Evolutionary conservation across 1,139 yeast species (phyloP).

Genomic region (Saccharomyces hybrid): DNA sequence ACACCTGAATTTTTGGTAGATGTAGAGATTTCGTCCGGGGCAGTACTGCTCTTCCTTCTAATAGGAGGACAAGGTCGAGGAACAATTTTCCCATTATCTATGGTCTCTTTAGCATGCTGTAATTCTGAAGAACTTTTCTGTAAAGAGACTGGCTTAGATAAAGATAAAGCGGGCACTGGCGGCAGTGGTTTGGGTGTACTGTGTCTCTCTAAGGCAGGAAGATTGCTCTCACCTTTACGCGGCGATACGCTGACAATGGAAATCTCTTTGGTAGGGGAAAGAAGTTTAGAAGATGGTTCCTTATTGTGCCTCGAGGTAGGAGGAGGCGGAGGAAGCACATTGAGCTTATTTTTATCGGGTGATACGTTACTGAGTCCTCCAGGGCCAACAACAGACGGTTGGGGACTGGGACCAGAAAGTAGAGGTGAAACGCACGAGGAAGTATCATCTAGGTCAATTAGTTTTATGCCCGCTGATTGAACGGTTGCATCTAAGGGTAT

Average conservation of each 20-base stretch:
- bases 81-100: not conserved
- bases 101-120: not conserved
- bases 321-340: not conserved
- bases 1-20: not conserved
- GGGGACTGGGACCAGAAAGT: not conserved
- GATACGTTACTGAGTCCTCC: not conserved
- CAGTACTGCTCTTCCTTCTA: not conserved
- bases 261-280: not conserved
- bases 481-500: conserved; percentile 6
- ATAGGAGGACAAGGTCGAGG: not conserved
- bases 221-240: not conserved
- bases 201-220: not conserved
- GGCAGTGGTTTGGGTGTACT: not conserved
- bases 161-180: not conserved
- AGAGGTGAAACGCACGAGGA: not conserved
- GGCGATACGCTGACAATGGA: not conserved
- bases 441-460: conserved; percentile 15
- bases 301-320: not conserved
- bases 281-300: not conserved
- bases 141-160: not conserved
- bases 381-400: not conserved
- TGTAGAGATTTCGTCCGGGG: not conserved
- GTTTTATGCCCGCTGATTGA: conserved; percentile 13
- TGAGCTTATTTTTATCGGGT: not conserved
- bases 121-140: not conserved